A percentile compares a stretch with the other conserved stretches of the same genome.
Evolutionary conservation across 2,329 filamentous ascomycete species (phyloP).

Genomic region (Neopestalotiopsis sp.): DNA sequence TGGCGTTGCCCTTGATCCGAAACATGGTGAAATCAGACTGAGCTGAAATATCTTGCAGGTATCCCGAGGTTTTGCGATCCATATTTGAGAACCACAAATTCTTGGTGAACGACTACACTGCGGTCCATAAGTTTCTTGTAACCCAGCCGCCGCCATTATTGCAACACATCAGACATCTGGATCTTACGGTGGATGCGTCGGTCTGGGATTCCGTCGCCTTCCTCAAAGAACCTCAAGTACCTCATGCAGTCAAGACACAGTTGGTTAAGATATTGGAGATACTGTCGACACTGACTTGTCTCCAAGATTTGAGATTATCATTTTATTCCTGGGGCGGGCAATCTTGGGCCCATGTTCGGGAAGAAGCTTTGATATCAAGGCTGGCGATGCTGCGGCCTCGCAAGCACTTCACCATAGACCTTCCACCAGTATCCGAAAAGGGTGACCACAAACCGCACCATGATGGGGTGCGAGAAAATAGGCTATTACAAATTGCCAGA

Average conservation of each 20-base stretch:
- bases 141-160: slow-evolving; percentile 29
- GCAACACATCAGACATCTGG: slow-evolving; percentile 32
- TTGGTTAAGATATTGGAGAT: slow-evolving; percentile 22
- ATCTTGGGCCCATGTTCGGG: slow-evolving; percentile 37
- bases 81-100: slow-evolving; percentile 37
- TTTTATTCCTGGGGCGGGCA: slow-evolving; percentile 37
- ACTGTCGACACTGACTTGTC: slow-evolving; percentile 26
- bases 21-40: not conserved
- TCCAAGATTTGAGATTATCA: slow-evolving; percentile 35
- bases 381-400: slow-evolving; percentile 28
- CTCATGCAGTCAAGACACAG: not conserved
- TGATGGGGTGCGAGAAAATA: slow-evolving; percentile 12
- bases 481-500: slow-evolving; percentile 29
- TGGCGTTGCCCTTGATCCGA: not conserved
- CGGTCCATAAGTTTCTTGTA: slow-evolving; percentile 35
- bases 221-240: slow-evolving; percentile 18
- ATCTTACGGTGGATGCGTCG: slow-evolving; percentile 33
- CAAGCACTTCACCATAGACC: slow-evolving; percentile 32
- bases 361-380: slow-evolving; percentile 26
- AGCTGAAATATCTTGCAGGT: slow-evolving; percentile 25
- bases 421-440: slow-evolving; percentile 27
- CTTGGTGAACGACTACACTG: slow-evolving; percentile 36
- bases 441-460: not conserved
- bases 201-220: slow-evolving; percentile 34
- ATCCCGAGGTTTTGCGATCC: slow-evolving; percentile 37